Base-by-base conservation (phyloP, 2,329 filamentous ascomycete species). In the Nemania serpens region DNA sequence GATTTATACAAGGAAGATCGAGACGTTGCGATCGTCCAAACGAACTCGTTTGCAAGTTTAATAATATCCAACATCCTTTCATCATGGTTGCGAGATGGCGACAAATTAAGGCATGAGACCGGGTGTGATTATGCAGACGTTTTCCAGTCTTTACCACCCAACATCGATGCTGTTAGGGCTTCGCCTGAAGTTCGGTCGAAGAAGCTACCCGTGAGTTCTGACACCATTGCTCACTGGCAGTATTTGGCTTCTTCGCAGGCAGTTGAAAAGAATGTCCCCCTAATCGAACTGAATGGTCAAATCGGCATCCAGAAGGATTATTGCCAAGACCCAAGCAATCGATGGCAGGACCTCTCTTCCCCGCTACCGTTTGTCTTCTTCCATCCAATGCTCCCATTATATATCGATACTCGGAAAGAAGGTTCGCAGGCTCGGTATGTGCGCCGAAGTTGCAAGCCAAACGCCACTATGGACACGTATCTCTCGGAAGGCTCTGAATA, bases 391-490 rank as follows among this genome's bases (percentile, higher is more conserved):
- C 85, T 98, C 9, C 94, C 94, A 0, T 84, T 99, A 12, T 97
- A 93, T 77, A 95, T 99, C 70, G 95, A 74, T 75, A 95, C 93
- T 10, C 85, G 95, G 61, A 86, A 86, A 73, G 92, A 96, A 78
- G 95, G 94, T 20, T 97, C 91, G 4, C 80, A 87, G 37, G 88
- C 95, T 59, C 90, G 95, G 46, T 97, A 95, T 73, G 88, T 96
- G n/a, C 87, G 95, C 58, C 87, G 94, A 66, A 98, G 95, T 70
- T 99, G 95, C 78, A 87, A 86, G 63, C 91, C 95, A 1, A 99
- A 98, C 71, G 87, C 95, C n/a, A 84, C 85, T 34, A 81, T 98
- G 69, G 93, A 95, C 73, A 96, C 93, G 0, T 91, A 93, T 66
- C 85, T 97, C 49, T 91, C 91, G 1, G 88, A 87, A 48, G 83